Conservation (phyloP, 2,329 filamentous ascomycete genomes). For the Dothistroma pini region DNA sequence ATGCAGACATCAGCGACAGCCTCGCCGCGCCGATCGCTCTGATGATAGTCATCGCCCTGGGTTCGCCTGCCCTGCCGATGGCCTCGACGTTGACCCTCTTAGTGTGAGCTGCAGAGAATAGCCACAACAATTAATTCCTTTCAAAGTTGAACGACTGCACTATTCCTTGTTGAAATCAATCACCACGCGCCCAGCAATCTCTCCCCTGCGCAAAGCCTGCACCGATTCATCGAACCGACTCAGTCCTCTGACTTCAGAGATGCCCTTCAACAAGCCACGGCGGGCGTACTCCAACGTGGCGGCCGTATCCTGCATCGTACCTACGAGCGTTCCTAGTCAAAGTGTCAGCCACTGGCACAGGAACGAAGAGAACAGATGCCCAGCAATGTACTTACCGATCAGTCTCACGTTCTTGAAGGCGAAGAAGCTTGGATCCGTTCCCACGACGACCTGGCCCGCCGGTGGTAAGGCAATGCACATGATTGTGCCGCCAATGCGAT, state of each 20-base stretch:
- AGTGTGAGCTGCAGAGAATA: not conserved
- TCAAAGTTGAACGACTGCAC: not conserved
- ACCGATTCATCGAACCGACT: constrained; percentile 49
- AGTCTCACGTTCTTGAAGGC: constrained; percentile 31
- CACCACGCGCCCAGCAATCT: constrained; percentile 52
- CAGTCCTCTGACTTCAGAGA: constrained; percentile 48
- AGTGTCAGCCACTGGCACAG: not conserved
- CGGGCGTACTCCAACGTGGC: constrained; percentile 48
- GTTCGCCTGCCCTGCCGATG: too few species aligned
- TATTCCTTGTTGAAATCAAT: constrained; percentile 50
- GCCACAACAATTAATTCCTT: too few species aligned
- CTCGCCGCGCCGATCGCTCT: too few species aligned
- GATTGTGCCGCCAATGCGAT: constrained; percentile 48
- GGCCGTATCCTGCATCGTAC: constrained; percentile 48
- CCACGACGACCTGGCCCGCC: constrained; percentile 35
- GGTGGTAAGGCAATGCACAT: constrained; percentile 47
- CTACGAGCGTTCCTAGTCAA: constrained; percentile 42
- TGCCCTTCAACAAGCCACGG: constrained; percentile 49
- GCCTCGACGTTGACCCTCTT: not conserved
- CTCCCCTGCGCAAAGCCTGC: constrained; percentile 47
- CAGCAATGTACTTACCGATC: not conserved
- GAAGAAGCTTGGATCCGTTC: constrained; percentile 35
- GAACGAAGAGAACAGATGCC: not conserved
- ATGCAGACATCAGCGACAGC: too few species aligned
- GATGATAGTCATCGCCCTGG: too few species aligned